Conservation (phyloP, 805 yeast species). For the Lipomyces lipofer region DNA sequence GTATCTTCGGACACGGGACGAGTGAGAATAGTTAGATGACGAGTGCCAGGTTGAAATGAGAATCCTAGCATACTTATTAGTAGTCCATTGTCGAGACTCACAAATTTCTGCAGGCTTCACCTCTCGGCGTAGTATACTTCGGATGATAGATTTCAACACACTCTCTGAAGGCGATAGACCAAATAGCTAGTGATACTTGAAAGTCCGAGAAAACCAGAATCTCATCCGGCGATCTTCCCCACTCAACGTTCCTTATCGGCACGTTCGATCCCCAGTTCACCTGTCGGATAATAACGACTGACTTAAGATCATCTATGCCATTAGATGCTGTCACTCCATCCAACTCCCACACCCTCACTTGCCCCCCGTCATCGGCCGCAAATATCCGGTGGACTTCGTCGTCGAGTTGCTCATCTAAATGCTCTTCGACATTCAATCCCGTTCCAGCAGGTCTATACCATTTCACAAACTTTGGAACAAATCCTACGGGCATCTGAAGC, state of each 20-base stretch:
- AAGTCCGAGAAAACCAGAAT: conserved; percentile 26
- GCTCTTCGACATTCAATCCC: neutral
- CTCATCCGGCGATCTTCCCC: conserved; percentile 29
- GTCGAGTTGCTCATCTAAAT: conserved; percentile 2
- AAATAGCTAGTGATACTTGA: conserved; percentile 24
- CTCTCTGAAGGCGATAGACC: conserved; percentile 18
- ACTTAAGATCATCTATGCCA: conserved; percentile 18
- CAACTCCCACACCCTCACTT: conserved; percentile 24
- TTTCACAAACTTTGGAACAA: conserved; percentile 16
- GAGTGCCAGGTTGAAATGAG: conserved; percentile 23
- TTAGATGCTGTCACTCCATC: conserved; percentile 6
- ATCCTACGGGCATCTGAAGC: conserved; percentile 17
- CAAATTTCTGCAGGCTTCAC: neutral
- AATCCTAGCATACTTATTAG: conserved; percentile 6
- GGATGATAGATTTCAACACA: conserved; percentile 23
- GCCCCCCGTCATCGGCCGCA: conserved; percentile 24
- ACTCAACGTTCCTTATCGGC: conserved; percentile 19
- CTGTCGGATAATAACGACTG: conserved; percentile 19
- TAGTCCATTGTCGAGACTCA: neutral
- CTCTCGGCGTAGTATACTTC: conserved; percentile 9
- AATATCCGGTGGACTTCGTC: conserved; percentile 19
- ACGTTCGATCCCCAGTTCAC: conserved; percentile 27
- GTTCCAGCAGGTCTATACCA: conserved; percentile 18
- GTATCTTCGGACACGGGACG: conserved; percentile 27
- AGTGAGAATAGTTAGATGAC: conserved; percentile 23